Percentiles rank a stretch among this genome's conserved stretches.
Conservation (phyloP, 1,284 basidiomycete genomes). For the Puccinia novopanici region DNA sequence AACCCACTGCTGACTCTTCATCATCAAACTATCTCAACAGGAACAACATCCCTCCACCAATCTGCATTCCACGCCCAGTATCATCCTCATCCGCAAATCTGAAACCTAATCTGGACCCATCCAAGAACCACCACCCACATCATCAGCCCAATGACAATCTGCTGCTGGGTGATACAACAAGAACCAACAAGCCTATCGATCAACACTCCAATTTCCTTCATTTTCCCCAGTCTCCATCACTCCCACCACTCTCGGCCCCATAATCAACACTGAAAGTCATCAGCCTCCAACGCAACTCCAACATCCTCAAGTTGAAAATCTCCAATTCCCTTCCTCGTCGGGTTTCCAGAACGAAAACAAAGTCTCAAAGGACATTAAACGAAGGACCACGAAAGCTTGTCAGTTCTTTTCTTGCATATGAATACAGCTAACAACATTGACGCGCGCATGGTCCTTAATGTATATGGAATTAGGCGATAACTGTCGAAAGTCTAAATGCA, state of each 20-base stretch:
- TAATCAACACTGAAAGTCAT: background rate
- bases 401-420: slow-evolving; percentile 10
- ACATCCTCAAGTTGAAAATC: slow-evolving; percentile 1
- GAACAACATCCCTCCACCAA: background rate
- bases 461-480: slow-evolving; percentile 33
- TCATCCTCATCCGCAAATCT: slow-evolving; percentile 22
- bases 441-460: background rate
- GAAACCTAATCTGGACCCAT: slow-evolving; percentile 25
- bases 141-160: slow-evolving; percentile 3
- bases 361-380: slow-evolving; percentile 29
- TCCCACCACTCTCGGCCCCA: slow-evolving; percentile 17
- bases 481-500: slow-evolving; percentile 45
- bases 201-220: background rate
- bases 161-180: background rate
- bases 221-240: background rate
- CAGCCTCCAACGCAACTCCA: background rate
- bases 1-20: slow-evolving; percentile 3
- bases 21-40: slow-evolving; percentile 4
- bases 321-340: background rate
- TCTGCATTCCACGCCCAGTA: slow-evolving; percentile 5
- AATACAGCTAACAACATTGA: background rate
- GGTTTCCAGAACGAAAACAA: slow-evolving; percentile 26
- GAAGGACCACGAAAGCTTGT: slow-evolving; percentile 40
- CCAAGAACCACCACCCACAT: background rate
- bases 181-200: slow-evolving; percentile 1